Evolutionary conservation across 2,329 filamentous ascomycete species (phyloP), one percentile per base, ranked within the genome.

Genomic region (Talaromyces sp.): DNA sequence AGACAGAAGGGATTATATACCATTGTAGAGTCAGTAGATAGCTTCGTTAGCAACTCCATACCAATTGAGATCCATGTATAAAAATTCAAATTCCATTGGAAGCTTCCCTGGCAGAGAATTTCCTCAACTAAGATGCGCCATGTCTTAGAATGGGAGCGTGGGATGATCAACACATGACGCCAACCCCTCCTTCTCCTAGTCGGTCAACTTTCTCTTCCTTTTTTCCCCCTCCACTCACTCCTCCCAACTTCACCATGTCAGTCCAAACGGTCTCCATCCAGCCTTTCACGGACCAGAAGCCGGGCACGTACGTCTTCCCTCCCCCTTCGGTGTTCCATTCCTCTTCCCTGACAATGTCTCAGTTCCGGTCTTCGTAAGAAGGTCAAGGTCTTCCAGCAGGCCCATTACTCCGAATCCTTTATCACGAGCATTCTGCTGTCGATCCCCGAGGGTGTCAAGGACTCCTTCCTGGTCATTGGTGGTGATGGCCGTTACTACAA

Each of bases 301-400:
- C 93, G 61, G 93, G 93, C 84, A 97, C 93, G 93, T 97, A 86
- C 77, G 93, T 91, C 27, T 2, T 16, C 41, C 11, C 29, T 32
- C 50, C 30, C 37, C 30, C 35, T 45, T 44, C 46, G 42, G 24
- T 27, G 24, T 37, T 41, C 16, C 37, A 46, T 42, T 27, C 36
- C 17, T 33, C 47, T 30, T 37, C 19, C 9, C 41, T 62, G 60
- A 57, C 57, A 57, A 57, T 16, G 42, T 42, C 57, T 52, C 69
- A 97, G 93, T 65, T 99, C 94, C 64, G 94, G 94, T 76, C 91
- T 99, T 75, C 91, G 94, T 62, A 99, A 99, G 80, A 97, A 96
- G 86, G 94, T 97, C 79, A 91, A 90, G 70, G 90, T 96, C 73
- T 99, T 99, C 82, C 91, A 99, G 77, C 82, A 97, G 77, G 82